A percentile compares a stretch with the other conserved stretches of the same genome.
phyloP scores from a whole-genome alignment of 139 green algal genomes.

The Closterium sp. region DNA sequence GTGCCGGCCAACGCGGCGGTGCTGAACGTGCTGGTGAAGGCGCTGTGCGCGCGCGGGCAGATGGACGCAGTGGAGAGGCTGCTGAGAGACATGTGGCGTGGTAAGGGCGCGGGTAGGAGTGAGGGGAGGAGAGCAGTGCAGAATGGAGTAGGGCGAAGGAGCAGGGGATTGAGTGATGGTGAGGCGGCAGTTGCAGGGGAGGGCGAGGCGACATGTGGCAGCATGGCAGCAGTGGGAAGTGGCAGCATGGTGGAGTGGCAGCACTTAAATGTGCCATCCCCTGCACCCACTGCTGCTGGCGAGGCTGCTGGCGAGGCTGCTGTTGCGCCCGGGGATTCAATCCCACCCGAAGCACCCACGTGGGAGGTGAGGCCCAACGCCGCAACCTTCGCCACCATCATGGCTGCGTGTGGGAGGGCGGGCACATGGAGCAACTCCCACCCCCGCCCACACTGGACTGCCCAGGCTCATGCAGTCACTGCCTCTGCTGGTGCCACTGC shows the following conservation, averaged over 20 bases:
- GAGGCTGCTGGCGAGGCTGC: not conserved
- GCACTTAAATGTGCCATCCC: no score
- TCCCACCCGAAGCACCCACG: not conserved
- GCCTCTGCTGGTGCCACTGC: not conserved
- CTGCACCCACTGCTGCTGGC: no score
- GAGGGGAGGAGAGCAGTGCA: no score
- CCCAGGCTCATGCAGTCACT: not conserved
- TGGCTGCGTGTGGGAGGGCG: not conserved
- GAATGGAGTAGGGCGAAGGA: no score
- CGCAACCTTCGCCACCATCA: not conserved
- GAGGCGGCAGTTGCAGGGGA: no score
- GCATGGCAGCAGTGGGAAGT: no score
- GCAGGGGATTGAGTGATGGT: no score
- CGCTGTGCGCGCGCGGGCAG: not conserved
- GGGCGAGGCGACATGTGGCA: no score
- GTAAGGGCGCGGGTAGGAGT: not conserved
- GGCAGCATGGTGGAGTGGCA: no score
- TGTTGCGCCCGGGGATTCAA: not conserved
- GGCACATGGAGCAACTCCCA: not conserved
- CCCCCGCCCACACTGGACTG: no score
- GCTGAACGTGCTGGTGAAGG: not conserved
- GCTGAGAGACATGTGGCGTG: not conserved
- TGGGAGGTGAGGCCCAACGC: not conserved
- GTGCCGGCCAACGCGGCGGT: not conserved
- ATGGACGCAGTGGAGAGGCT: not conserved